Evolutionary conservation across 257 asterid species (phyloP), one percentile per base, ranked within the genome.

Genomic region (Penstemon newberryi): DNA sequence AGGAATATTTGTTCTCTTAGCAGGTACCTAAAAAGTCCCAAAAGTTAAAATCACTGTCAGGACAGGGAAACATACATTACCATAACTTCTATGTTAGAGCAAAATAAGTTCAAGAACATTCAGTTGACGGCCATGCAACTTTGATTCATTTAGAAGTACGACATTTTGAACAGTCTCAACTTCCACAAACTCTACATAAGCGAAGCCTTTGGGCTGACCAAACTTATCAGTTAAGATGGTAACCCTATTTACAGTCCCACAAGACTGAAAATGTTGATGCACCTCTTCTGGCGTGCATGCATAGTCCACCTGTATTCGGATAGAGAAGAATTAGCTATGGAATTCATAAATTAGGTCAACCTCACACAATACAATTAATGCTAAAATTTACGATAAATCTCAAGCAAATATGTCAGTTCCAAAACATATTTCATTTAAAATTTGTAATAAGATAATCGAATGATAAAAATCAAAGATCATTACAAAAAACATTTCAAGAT

Each of bases 131-230:
- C 18, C 18, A 15, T 15, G 18, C 18, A 15, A 15, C 18, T 15
- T 0, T 15, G 18, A 15, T 15, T 79, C 85, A 45, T 77, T 79
- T 3, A 81, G 75, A 18, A 65, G 46, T 44, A 81, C 25, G 44
- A 87, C 87, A 54, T 79, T 78, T 63, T 77, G 83, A 75, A 81
- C 82, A 67, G 87, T 80, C 53, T 84, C 85, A 25, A 59, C 15
- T 65, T 84, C 85, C 13, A 67, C 79, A 46, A 84, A 84, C 60
- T 84, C 89, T 11, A 84, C 87, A 73, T 77, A 81, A 2, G 89
- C 89, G 51, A 69, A 84, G 8, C 89, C 87, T 71, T 81, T 15
- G 18, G 18, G 18, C 18, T 15, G 18, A 15, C 18, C 18, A 15
- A 15, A 15, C 18, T 15, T 15, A 15, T 15, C 18, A 15, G 18